A percentile compares a stretch with the other conserved stretches of the same genome.
These are phyloP conservation scores for Hawksworthiomyces lignivorus DNA, from an alignment of 2,329 filamentous ascomycete genomes.

Conservation along the genomic window DNA sequence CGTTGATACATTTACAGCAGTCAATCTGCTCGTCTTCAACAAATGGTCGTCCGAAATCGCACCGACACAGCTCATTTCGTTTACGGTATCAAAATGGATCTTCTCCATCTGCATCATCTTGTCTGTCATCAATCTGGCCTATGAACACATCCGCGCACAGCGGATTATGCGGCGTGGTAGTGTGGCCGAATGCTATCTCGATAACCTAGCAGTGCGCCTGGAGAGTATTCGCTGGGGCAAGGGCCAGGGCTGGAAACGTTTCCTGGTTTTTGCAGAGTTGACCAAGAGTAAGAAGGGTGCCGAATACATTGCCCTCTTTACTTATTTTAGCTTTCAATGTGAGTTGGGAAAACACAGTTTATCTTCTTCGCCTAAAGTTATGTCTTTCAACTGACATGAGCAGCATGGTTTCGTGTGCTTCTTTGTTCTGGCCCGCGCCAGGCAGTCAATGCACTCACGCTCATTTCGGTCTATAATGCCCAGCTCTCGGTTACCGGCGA, in stretches of 20 bases:
- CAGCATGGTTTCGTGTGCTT: conserved; percentile 80
- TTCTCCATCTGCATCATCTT: conserved; percentile 88
- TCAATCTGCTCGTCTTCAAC: conserved; percentile 84
- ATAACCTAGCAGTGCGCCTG: conserved; percentile 75
- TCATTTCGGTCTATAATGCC: conserved; percentile 74
- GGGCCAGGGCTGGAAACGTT: conserved; percentile 77
- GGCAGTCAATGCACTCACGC: conserved; percentile 79
- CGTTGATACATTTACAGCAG: conserved; percentile 86
- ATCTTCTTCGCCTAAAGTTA: neutral
- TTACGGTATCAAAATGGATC: conserved; percentile 84
- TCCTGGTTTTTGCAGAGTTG: conserved; percentile 84
- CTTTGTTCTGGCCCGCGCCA: conserved; percentile 89
- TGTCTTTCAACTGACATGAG: neutral
- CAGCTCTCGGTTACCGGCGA: conserved; percentile 56
- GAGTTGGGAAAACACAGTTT: no score
- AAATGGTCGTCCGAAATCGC: conserved; percentile 80
- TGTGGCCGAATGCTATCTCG: conserved; percentile 85
- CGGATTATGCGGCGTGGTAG: conserved; percentile 78
- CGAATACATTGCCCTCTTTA: conserved; percentile 84
- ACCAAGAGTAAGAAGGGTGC: conserved; percentile 87
- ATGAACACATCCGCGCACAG: conserved; percentile 71
- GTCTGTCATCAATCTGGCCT: conserved; percentile 74
- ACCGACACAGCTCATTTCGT: conserved; percentile 59
- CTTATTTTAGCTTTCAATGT: conserved; percentile 72
- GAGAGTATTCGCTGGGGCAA: conserved; percentile 71